Percentiles rank a stretch among this genome's conserved stretches.
phyloP scores from a whole-genome alignment of 148 eudicot species.

The Rhododendron williamsianum region DNA sequence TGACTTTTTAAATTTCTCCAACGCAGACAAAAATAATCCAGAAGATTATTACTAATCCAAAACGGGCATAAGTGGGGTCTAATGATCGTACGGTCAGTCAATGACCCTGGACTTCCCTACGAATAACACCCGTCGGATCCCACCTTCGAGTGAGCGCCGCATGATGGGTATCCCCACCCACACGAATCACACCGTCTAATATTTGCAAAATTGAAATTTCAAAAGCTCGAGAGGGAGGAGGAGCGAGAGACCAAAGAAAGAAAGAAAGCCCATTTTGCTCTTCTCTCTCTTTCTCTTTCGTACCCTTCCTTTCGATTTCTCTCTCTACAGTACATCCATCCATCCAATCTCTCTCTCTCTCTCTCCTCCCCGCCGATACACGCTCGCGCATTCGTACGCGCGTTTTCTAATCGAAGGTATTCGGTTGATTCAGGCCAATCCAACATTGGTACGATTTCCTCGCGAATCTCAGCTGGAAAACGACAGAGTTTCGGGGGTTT shows the following conservation, averaged over 20 bases:
- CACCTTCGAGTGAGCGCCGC: conserved; percentile 7
- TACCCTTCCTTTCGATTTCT: conserved; percentile 2
- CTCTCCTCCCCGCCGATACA: neutral
- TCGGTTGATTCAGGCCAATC: conserved; percentile 3
- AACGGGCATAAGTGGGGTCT: neutral
- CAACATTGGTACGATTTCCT: conserved; percentile 5
- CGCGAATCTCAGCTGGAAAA: neutral
- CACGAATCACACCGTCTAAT: conserved; percentile 32
- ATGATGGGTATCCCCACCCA: conserved; percentile 19
- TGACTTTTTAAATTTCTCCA: neutral
- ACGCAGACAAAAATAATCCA: no score
- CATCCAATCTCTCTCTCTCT: no score
- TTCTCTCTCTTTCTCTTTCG: neutral
- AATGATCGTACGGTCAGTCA: conserved; percentile 19
- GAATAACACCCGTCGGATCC: conserved; percentile 31
- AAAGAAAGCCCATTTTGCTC: conserved; percentile 14
- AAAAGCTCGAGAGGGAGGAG: conserved; percentile 33
- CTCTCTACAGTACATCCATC: conserved; percentile 10
- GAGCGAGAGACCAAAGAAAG: conserved; percentile 1
- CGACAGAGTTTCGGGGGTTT: neutral
- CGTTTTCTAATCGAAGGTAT: neutral
- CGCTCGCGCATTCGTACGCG: neutral
- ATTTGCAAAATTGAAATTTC: conserved; percentile 44
- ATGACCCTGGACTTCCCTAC: conserved; percentile 8
- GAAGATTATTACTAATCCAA: neutral